These are phyloP conservation scores for Wilcoxina mikolae DNA, from an alignment of 495 filamentous ascomycete species.

Conservation along the genomic window DNA sequence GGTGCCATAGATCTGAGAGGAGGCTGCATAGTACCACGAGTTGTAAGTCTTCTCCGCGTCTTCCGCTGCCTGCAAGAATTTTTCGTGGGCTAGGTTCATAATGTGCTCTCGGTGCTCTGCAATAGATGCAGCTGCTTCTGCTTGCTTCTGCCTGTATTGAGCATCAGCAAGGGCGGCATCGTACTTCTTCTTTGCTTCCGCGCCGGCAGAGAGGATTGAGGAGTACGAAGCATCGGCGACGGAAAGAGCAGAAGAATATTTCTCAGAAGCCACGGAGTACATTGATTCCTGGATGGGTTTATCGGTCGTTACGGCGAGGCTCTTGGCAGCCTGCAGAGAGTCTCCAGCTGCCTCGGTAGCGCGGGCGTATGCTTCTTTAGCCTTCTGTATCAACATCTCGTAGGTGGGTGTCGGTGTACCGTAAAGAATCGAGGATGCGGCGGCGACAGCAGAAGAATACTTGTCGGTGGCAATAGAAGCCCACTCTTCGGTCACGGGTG, in stretches of 20 bases:
- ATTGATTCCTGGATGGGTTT: conserved; percentile 40
- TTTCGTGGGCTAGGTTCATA: conserved; percentile 38
- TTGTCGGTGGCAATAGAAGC: conserved; percentile 41
- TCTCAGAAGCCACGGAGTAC: conserved; percentile 30
- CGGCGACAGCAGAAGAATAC: conserved; percentile 45
- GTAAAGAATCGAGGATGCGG: conserved; percentile 50
- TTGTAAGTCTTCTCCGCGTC: conserved; percentile 19
- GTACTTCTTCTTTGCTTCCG: conserved; percentile 32
- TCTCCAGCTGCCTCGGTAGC: conserved; percentile 46
- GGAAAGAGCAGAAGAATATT: conserved; percentile 32
- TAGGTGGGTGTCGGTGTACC: conserved; percentile 40
- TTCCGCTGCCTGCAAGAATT: conserved; percentile 33
- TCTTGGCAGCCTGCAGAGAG: conserved; percentile 51
- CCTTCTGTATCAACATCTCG: conserved; percentile 33
- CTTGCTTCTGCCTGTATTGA: conserved; percentile 28
- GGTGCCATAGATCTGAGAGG: conserved; percentile 32
- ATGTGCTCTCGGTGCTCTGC: conserved; percentile 35
- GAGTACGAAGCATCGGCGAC: conserved; percentile 30
- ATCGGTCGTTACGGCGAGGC: conserved; percentile 44
- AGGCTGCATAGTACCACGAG: conserved; percentile 17
- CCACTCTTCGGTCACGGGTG: conserved; percentile 36
- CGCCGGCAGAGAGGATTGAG: conserved; percentile 21
- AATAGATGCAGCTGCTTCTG: conserved; percentile 26
- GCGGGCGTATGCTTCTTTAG: conserved; percentile 45
- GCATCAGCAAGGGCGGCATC: conserved; percentile 30